A percentile compares a stretch with the other conserved stretches of the same genome.
These are phyloP conservation scores for Salix koriyanagi DNA, from an alignment of 345 rosid genomes.

Conservation along the genomic window DNA sequence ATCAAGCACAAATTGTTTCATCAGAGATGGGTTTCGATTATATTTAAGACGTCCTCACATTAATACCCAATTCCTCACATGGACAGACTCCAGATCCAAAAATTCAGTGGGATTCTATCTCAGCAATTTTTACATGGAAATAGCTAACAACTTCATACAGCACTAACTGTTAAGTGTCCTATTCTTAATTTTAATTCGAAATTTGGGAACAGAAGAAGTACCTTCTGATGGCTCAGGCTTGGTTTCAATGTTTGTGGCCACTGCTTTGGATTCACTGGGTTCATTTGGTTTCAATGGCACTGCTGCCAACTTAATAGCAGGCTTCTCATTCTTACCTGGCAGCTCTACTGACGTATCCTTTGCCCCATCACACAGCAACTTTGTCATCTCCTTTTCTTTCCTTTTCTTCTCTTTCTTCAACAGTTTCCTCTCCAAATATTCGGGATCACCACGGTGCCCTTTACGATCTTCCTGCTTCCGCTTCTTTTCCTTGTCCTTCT, in stretches of 20 bases:
- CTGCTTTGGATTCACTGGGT: constrained; percentile 34
- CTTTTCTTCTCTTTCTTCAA: constrained; percentile 80
- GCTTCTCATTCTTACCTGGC: constrained; percentile 23
- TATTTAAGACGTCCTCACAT: not conserved
- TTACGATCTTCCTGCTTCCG: constrained; percentile 49
- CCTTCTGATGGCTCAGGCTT: constrained; percentile 46
- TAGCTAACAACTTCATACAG: not conserved
- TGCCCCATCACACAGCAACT: constrained; percentile 42
- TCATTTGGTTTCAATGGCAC: constrained; percentile 38
- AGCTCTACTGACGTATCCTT: constrained; percentile 28
- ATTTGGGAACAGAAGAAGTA: constrained; percentile 41
- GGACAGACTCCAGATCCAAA: not conserved
- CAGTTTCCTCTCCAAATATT: constrained; percentile 66
- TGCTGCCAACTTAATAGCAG: constrained; percentile 14
- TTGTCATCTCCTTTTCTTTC: constrained; percentile 72
- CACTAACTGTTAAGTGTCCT: constrained; percentile 42
- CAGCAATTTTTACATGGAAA: not conserved
- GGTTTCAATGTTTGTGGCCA: constrained; percentile 34
- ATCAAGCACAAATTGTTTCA: not conserved
- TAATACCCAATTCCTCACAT: not conserved
- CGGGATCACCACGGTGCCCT: constrained; percentile 44
- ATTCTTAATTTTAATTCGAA: constrained; percentile 69
- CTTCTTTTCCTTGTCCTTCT: constrained; percentile 56
- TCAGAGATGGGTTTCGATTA: not conserved
- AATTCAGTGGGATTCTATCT: not conserved